Percentiles rank a stretch among this genome's conserved stretches.
Conservation (phyloP, 2,329 filamentous ascomycete species). For the Myrmaecium sp. region DNA sequence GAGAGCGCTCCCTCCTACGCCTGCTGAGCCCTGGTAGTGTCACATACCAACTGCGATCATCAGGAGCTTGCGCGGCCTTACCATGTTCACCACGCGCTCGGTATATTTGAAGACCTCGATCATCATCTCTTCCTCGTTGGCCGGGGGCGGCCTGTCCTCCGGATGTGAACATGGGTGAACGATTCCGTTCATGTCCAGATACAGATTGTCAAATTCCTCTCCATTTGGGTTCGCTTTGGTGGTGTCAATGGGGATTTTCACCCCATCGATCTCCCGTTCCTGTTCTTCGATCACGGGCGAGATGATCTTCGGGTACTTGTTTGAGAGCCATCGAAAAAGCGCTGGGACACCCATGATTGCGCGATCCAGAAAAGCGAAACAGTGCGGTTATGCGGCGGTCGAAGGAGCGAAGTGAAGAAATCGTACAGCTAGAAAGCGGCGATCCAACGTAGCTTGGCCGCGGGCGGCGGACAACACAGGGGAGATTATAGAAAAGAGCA, state of each 20-base stretch:
- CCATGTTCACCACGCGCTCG: conserved; percentile 98
- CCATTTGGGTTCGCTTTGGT: conserved; percentile 84
- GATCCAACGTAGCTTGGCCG: conserved; percentile 1
- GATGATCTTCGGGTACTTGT: conserved; percentile 95
- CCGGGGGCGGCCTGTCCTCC: conserved; percentile 77
- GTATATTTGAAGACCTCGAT: conserved; percentile 95
- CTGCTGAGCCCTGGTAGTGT: conserved; percentile 5
- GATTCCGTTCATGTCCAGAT: conserved; percentile 98
- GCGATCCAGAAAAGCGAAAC: too few relatives aligned
- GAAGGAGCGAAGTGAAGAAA: neutral
- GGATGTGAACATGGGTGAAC: conserved; percentile 98
- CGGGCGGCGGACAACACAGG: neutral
- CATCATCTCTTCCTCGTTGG: conserved; percentile 99
- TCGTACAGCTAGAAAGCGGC: neutral
- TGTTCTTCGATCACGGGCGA: conserved; percentile 77
- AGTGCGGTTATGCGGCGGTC: neutral
- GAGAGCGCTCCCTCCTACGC: conserved; percentile 2
- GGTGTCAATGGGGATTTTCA: conserved; percentile 68
- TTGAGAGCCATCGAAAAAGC: conserved; percentile 89
- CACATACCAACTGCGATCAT: conserved; percentile 91
- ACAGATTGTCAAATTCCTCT: conserved; percentile 95
- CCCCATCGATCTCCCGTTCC: conserved; percentile 61
- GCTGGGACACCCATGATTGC: conserved; percentile 88
- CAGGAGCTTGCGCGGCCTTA: conserved; percentile 81
- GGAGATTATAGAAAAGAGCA: too few relatives aligned